phyloP scores from a whole-genome alignment of 208 protist genomes.

The Acanthamoeba sp. region DNA sequence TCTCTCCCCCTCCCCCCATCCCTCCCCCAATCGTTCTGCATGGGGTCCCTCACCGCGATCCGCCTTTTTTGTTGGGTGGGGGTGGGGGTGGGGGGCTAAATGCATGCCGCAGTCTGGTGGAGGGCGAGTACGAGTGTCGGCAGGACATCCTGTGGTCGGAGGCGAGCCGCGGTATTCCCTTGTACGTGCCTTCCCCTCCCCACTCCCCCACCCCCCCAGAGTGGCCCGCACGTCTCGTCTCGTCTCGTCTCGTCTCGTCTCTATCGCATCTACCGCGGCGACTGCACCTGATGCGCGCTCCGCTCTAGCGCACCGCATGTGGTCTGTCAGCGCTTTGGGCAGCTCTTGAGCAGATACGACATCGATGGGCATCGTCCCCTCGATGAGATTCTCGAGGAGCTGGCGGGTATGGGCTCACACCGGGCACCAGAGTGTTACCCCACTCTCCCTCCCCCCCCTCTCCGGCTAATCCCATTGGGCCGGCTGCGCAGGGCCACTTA shows the following conservation, averaged over 20 bases:
- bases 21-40: too few species aligned
- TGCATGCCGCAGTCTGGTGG: neutral
- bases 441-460: too few species aligned
- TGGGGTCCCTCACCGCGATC: too few species aligned
- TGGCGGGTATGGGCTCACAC: neutral
- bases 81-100: too few species aligned
- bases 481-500: neutral
- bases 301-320: neutral
- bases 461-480: too few species aligned
- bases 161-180: neutral
- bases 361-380: neutral
- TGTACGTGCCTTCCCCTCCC: neutral
- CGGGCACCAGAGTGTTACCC: neutral
- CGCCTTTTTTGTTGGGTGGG: too few species aligned
- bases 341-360: neutral
- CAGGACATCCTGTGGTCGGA: neutral
- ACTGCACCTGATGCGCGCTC: neutral
- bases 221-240: too few species aligned
- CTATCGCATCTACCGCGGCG: neutral
- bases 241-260: too few species aligned
- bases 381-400: neutral
- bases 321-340: neutral
- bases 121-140: neutral
- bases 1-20: neutral
- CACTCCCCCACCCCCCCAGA: neutral